These are phyloP conservation scores for Huntiella decipiens DNA, from an alignment of 2,329 filamentous ascomycete species.

Conservation along the genomic window DNA sequence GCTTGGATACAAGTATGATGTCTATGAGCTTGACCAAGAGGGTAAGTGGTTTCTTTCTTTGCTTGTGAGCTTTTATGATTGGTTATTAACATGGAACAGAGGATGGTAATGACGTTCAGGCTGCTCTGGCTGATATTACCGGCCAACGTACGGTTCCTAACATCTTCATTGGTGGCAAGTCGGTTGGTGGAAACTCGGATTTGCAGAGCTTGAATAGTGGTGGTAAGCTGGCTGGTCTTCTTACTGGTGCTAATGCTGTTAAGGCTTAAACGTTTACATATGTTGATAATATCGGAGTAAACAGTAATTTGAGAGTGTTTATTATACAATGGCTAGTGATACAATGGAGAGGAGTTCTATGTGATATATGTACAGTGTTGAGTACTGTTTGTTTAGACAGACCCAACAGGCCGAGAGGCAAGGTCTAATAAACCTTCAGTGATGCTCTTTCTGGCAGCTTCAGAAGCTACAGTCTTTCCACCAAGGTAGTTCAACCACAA, in stretches of 20 bases:
- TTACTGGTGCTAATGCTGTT: constrained; percentile 25
- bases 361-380: background rate
- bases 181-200: constrained; percentile 94
- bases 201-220: constrained; percentile 39
- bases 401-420: constrained; percentile 73
- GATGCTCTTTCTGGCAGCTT: constrained; percentile 60
- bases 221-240: constrained; percentile 23
- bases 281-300: background rate
- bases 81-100: constrained; percentile 27
- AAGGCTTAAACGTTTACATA: constrained; percentile 19
- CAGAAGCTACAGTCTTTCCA: constrained; percentile 72
- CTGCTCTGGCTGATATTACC: constrained; percentile 61
- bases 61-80: background rate
- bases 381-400: constrained; percentile 31
- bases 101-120: constrained; percentile 68
- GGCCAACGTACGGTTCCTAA: constrained; percentile 84
- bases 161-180: constrained; percentile 76
- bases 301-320: constrained; percentile 3
- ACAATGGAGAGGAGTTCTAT: background rate
- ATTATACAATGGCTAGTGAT: too few relatives aligned
- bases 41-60: constrained; percentile 32
- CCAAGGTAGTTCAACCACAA: constrained; percentile 84
- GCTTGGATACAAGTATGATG: constrained; percentile 51
- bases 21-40: constrained; percentile 70
- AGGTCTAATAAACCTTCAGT: constrained; percentile 77